Conservation (phyloP, 2,329 filamentous ascomycete species). For the Trichoderma sp. region DNA sequence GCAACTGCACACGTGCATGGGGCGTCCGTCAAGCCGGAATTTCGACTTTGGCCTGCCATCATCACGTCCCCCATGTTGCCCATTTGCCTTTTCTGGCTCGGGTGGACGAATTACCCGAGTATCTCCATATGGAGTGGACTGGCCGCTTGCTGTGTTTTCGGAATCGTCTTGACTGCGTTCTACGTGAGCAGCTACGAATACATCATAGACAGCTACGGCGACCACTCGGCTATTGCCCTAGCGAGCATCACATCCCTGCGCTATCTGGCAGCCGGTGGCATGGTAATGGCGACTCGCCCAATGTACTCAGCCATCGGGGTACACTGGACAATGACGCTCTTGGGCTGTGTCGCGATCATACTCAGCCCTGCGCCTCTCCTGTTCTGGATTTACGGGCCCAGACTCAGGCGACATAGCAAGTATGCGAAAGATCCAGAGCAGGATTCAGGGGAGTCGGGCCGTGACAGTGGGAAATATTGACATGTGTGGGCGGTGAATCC, state of each 20-base stretch:
- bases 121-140: constrained; percentile 55
- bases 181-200: constrained; percentile 59
- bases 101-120: constrained; percentile 51
- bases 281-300: constrained; percentile 11
- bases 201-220: constrained; percentile 59
- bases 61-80: constrained; percentile 53
- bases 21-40: constrained; percentile 51
- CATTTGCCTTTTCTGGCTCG: constrained; percentile 60
- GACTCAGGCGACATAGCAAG: neutral
- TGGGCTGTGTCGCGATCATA: neutral
- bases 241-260: constrained; percentile 7
- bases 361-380: neutral
- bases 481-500: neutral
- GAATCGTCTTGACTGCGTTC: constrained; percentile 52
- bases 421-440: neutral
- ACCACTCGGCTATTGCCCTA: constrained; percentile 45
- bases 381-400: neutral
- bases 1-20: constrained; percentile 47
- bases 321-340: constrained; percentile 6
- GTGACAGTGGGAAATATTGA: neutral
- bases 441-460: neutral
- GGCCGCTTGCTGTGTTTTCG: constrained; percentile 54
- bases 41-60: constrained; percentile 57
- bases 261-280: constrained; percentile 3
- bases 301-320: neutral